Percentiles rank a stretch among this genome's conserved stretches.
Conservation (phyloP, 108 stramenopile species). For the Mediolabrus comicus region DNA sequence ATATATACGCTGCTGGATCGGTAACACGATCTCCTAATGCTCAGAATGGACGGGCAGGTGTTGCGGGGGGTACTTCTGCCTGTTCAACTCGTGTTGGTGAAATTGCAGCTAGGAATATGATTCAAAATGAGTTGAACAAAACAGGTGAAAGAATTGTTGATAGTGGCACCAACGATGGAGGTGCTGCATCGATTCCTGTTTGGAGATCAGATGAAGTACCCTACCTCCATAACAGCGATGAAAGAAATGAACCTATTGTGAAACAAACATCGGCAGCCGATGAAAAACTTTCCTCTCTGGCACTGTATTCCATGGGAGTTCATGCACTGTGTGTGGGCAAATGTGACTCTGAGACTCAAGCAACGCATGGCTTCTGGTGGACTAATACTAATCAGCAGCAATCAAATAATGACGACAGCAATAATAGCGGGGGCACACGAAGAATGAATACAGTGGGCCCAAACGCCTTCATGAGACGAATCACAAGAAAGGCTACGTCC, state of each 20-base stretch:
- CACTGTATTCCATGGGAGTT: conserved; percentile 61
- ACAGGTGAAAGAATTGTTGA: not conserved
- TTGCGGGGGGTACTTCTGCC: conserved; percentile 69
- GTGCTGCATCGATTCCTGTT: conserved; percentile 53
- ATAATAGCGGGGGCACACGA: not conserved
- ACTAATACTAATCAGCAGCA: conserved; percentile 69
- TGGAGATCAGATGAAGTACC: conserved; percentile 78
- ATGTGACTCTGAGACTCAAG: conserved; percentile 76
- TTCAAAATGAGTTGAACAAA: conserved; percentile 28
- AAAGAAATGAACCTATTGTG: not conserved
- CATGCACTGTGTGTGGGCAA: conserved; percentile 74
- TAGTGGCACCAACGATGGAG: not conserved
- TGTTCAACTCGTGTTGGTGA: conserved; percentile 67
- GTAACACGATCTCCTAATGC: conserved; percentile 78
- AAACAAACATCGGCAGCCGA: not conserved
- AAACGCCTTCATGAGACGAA: conserved; percentile 43
- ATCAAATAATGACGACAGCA: conserved; percentile 14
- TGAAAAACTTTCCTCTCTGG: conserved; percentile 36
- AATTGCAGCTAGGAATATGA: conserved; percentile 80
- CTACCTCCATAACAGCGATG: conserved; percentile 17
- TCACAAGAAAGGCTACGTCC: conserved; percentile 36
- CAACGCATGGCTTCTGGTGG: conserved; percentile 87
- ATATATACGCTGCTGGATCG: conserved; percentile 78
- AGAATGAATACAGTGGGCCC: conserved; percentile 10
- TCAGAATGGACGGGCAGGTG: conserved; percentile 61